Percentiles rank a stretch among this genome's conserved stretches.
phyloP scores from a whole-genome alignment of 2,329 filamentous ascomycete genomes.

The Diaporthe sp. region DNA sequence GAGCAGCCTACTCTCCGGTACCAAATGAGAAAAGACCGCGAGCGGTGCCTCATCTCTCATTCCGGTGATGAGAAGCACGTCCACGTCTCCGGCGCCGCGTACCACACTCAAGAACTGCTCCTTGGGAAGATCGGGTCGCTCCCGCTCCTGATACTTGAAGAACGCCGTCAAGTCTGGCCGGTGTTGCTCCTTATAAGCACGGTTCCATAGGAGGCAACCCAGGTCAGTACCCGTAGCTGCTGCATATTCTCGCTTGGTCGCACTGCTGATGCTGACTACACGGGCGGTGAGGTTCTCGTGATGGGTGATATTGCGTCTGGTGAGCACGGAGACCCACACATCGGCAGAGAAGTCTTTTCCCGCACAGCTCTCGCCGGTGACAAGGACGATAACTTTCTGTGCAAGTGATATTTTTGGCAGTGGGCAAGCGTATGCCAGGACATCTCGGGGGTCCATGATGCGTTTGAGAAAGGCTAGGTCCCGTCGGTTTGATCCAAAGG shows the following conservation, averaged over 20 bases:
- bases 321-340: conserved; percentile 63
- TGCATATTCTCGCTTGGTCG: conserved; percentile 70
- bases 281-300: conserved; percentile 53
- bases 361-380: conserved; percentile 67
- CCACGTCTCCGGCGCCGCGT: conserved; percentile 54
- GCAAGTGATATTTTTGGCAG: conserved; percentile 55
- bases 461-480: conserved; percentile 67
- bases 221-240: conserved; percentile 60
- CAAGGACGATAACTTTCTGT: conserved; percentile 67
- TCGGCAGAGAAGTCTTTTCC: conserved; percentile 74
- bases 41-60: conserved; percentile 74
- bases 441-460: conserved; percentile 61
- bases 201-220: conserved; percentile 63
- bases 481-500: conserved; percentile 69
- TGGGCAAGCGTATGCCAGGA: conserved; percentile 70
- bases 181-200: conserved; percentile 74
- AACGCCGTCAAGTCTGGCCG: conserved; percentile 65
- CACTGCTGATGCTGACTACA: conserved; percentile 69
- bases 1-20: conserved; percentile 65
- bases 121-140: conserved; percentile 61
- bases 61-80: conserved; percentile 73
- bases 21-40: conserved; percentile 65
- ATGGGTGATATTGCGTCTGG: conserved; percentile 24
- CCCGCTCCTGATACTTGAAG: conserved; percentile 60
- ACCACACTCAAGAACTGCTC: conserved; percentile 67